A percentile compares a stretch with the other conserved stretches of the same genome.
Evolutionary conservation across 352 stramenopile species (phyloP).

Genomic region (Stramenopiles sp.): DNA sequence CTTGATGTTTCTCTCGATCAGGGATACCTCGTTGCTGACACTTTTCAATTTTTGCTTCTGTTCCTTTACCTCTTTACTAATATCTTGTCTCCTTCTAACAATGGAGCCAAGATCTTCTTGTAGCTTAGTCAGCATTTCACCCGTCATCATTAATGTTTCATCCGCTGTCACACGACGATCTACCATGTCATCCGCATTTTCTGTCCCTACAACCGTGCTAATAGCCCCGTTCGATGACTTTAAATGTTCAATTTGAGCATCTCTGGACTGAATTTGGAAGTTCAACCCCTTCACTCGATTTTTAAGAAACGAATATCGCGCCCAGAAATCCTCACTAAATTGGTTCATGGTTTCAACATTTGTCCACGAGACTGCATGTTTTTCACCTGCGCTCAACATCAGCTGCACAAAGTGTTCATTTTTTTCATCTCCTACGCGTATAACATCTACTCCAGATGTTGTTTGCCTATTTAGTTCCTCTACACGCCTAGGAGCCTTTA

Average conservation of each 20-base stretch:
- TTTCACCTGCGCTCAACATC: not conserved
- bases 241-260: not conserved
- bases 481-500: not conserved
- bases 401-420: not conserved
- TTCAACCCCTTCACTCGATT: not conserved
- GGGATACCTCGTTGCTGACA: not conserved
- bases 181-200: not conserved
- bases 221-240: not conserved
- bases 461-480: not conserved
- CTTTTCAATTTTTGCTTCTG: not conserved
- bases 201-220: not conserved
- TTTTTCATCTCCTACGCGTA: not conserved
- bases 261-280: not conserved
- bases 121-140: not conserved
- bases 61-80: not conserved
- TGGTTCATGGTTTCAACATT: not conserved
- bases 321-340: not conserved
- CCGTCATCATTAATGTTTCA: not conserved
- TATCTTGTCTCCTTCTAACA: not conserved
- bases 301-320: not conserved
- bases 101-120: not conserved
- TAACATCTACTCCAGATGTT: not conserved
- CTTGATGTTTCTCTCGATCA: not conserved
- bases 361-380: not conserved
- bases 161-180: not conserved